phyloP scores from a whole-genome alignment of 495 filamentous ascomycete species.

The Lepraria neglecta region DNA sequence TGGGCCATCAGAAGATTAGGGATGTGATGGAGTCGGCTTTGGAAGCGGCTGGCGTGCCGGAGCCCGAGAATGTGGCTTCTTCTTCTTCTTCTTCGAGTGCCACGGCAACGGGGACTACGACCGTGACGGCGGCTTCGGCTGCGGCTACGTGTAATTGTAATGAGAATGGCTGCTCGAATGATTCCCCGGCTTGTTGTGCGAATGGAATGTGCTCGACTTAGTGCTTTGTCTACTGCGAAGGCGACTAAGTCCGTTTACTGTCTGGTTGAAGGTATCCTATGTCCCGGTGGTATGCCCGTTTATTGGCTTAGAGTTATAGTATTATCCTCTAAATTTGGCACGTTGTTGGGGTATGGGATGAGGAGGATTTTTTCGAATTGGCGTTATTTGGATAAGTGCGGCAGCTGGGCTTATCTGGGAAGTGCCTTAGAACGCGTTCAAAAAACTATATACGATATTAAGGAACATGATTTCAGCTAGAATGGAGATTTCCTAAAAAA shows the following conservation, averaged over 20 bases:
- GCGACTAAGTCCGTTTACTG: neutral
- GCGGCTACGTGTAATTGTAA: conserved; percentile 1
- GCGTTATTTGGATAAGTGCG: too few relatives aligned
- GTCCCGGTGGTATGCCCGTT: neutral
- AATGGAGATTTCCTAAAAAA: too few relatives aligned
- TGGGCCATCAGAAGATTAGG: conserved; percentile 1
- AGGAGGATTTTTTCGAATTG: too few relatives aligned
- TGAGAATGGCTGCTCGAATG: neutral
- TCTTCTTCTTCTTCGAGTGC: neutral
- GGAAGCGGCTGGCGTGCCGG: neutral
- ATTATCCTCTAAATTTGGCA: too few relatives aligned
- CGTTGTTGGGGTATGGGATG: too few relatives aligned
- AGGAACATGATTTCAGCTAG: too few relatives aligned
- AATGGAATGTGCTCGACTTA: neutral
- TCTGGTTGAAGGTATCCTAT: neutral
- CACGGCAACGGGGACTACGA: neutral
- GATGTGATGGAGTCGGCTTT: neutral
- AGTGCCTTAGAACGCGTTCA: too few relatives aligned
- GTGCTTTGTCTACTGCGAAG: too few relatives aligned
- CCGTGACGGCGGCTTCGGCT: neutral
- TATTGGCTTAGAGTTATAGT: neutral
- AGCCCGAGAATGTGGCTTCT: neutral
- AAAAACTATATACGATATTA: too few relatives aligned
- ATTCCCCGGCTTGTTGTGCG: conserved; percentile 1
- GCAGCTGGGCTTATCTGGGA: too few relatives aligned